Evolutionary conservation across 2,329 filamentous ascomycete genomes (phyloP).

Genomic region (Calonectria naviculata): DNA sequence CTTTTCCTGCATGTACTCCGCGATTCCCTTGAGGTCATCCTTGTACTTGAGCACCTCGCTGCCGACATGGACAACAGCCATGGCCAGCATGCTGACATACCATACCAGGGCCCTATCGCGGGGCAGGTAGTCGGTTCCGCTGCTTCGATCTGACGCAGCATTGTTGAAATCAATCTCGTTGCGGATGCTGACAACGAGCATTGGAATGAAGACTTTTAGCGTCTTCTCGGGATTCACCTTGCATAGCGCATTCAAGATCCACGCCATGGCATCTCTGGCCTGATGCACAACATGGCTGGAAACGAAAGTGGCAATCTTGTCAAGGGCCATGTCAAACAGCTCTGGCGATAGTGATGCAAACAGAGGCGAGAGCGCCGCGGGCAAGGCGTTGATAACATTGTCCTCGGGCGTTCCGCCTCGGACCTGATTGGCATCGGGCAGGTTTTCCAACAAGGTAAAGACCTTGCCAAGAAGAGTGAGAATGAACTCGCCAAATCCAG

Average conservation of each 20-base stretch:
- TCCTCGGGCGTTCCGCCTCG: slow-evolving; percentile 95
- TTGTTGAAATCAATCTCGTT: slow-evolving; percentile 98
- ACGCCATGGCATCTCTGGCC: slow-evolving; percentile 96
- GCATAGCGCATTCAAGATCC: slow-evolving; percentile 96
- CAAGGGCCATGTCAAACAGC: slow-evolving; percentile 89
- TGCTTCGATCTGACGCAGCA: slow-evolving; percentile 93
- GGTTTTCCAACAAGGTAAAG: slow-evolving; percentile 93
- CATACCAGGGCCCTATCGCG: slow-evolving; percentile 93
- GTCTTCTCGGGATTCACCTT: slow-evolving; percentile 97
- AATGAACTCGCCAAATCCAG: slow-evolving; percentile 92
- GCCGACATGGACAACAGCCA: slow-evolving; percentile 97
- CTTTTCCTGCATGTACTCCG: slow-evolving; percentile 95
- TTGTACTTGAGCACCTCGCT: slow-evolving; percentile 90
- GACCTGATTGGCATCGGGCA: slow-evolving; percentile 89
- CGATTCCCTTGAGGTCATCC: slow-evolving; percentile 89
- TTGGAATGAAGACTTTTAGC: slow-evolving; percentile 88
- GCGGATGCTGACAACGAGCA: slow-evolving; percentile 90
- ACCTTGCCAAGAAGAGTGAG: slow-evolving; percentile 92
- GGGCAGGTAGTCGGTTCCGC: slow-evolving; percentile 91
- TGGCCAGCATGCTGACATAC: slow-evolving; percentile 97
- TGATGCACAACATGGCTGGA: slow-evolving; percentile 96
- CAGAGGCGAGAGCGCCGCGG: slow-evolving; percentile 89
- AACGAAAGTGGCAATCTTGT: slow-evolving; percentile 93
- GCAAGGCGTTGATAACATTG: slow-evolving; percentile 94
- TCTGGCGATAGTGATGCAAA: slow-evolving; percentile 93